Evolutionary conservation across 306 rosid genomes (phyloP).

Genomic region (Ormosia semicastrata): DNA sequence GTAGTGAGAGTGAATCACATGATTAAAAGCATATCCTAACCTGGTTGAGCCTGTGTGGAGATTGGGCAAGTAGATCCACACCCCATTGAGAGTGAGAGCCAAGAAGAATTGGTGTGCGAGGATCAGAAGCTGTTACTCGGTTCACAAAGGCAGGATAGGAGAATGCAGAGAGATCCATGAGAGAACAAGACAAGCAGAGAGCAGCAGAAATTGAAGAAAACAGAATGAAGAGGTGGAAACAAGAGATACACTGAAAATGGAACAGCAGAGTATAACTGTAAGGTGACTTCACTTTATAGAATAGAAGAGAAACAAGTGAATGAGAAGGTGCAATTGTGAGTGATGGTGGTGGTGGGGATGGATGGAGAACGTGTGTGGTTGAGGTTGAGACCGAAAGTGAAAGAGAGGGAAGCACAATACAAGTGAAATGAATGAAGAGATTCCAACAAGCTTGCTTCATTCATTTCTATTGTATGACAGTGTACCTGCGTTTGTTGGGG

Average conservation of each 20-base stretch:
- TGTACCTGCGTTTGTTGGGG: not conserved
- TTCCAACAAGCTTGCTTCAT: not conserved
- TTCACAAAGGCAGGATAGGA: slow-evolving; percentile 45
- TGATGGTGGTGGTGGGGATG: not conserved
- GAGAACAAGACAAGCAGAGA: not conserved
- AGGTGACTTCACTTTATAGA: not conserved
- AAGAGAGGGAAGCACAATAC: not conserved
- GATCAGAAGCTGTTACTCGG: slow-evolving; percentile 33
- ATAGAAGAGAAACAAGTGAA: not conserved
- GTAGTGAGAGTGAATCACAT: slow-evolving; percentile 1
- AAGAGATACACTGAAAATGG: not conserved
- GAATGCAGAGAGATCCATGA: slow-evolving; percentile 75
- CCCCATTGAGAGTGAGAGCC: slow-evolving; percentile 41
- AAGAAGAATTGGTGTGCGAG: slow-evolving; percentile 23
- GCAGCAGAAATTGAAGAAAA: not conserved
- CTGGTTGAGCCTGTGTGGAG: slow-evolving; percentile 49
- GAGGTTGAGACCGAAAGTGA: not conserved
- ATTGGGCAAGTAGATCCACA: slow-evolving; percentile 35
- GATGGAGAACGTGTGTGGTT: slow-evolving; percentile 1
- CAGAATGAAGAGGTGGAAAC: not conserved
- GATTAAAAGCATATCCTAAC: slow-evolving; percentile 15
- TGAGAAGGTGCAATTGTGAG: not conserved
- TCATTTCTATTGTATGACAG: not conserved
- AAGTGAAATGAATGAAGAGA: not conserved
- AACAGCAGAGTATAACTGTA: too few relatives aligned